Evolutionary conservation across 768 basidiomycete genomes (phyloP).

Genomic region (Mrakia hoshinonis): DNA sequence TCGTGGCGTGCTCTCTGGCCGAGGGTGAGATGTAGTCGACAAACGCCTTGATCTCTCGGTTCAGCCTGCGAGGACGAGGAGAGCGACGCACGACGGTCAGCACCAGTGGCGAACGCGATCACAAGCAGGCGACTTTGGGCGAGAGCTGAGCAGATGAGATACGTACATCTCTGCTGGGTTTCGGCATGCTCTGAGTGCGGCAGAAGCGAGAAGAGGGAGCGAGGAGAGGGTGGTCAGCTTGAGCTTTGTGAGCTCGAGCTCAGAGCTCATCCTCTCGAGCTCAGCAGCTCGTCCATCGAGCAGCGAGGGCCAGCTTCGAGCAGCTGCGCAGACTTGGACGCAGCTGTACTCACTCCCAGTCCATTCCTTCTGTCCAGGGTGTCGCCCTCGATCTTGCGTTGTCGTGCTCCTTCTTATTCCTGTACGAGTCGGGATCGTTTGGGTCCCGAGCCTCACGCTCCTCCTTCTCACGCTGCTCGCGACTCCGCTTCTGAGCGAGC

Average conservation of each 20-base stretch:
- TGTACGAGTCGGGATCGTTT: conserved; percentile 22
- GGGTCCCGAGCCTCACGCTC: conserved; percentile 2
- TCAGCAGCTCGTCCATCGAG: neutral
- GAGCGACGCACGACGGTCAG: neutral
- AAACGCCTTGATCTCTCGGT: conserved; percentile 77
- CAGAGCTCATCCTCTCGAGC: neutral
- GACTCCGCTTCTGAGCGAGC: conserved; percentile 11
- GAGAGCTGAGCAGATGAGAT: neutral
- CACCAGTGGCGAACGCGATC: neutral
- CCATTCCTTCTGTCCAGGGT: conserved; percentile 63
- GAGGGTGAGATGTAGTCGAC: conserved; percentile 80
- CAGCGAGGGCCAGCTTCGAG: too few species aligned
- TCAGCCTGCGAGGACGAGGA: conserved; percentile 51
- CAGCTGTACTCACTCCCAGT: conserved; percentile 49
- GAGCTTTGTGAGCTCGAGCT: neutral
- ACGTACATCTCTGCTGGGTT: conserved; percentile 80
- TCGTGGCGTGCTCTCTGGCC: conserved; percentile 71
- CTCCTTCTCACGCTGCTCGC: conserved; percentile 16
- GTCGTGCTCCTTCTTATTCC: conserved; percentile 25
- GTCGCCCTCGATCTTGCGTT: conserved; percentile 32
- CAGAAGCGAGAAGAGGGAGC: neutral
- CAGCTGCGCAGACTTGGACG: neutral
- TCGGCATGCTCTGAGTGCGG: conserved; percentile 44
- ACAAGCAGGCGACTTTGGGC: too few species aligned
- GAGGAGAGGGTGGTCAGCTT: neutral